Evolutionary conservation across 2,329 filamentous ascomycete species (phyloP), one percentile per base, ranked within the genome.

Genomic region (Monosporascus sp.): DNA sequence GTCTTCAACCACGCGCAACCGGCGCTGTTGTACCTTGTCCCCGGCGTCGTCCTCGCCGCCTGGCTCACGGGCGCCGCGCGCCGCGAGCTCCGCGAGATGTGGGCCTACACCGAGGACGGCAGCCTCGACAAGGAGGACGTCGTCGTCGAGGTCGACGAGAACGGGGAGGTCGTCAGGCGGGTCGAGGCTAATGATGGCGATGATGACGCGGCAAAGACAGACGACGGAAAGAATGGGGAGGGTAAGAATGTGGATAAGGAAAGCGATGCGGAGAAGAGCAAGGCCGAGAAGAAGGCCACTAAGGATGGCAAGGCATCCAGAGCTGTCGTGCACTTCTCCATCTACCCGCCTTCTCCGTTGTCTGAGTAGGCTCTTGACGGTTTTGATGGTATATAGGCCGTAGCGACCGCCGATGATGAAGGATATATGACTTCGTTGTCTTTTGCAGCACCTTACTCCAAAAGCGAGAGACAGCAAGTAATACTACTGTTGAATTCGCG

Each of bases 1-100:
- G 72, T 90, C 9, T 94, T 84, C 64, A 80, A 87, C 47, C 90
- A 90, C 57, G 90, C 89, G 3, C 93, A 99, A 66, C 93, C 93
- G 0, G 93, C 94, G 7, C 77, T 99, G 35, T 75, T 99, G 15
- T 97, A 97, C 66, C 82, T 99, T 6, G 94, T 97, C 0, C 93
- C 93, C 0, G 87, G 89, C 0, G 90, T 97, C 0, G 73, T 97
- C 5, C 76, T 81, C 1, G 81, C 86, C 1, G 66, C 94, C 1
- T 95, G 90, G 87, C 69, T 84, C 3, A 94, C 88, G 2, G 93
- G 87, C 0, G 60, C 85, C 5, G 66, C 79, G 18, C 82, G 85
- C 11, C 88, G 90, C 2, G 91, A 97, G 64, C 58, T 93, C 2
- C 76, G 75, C 49, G 70, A 84, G 43, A 87, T 97, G 82, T 95